Evolutionary conservation across 306 rosid species (phyloP).

Genomic region (Ormosia semicastrata): DNA sequence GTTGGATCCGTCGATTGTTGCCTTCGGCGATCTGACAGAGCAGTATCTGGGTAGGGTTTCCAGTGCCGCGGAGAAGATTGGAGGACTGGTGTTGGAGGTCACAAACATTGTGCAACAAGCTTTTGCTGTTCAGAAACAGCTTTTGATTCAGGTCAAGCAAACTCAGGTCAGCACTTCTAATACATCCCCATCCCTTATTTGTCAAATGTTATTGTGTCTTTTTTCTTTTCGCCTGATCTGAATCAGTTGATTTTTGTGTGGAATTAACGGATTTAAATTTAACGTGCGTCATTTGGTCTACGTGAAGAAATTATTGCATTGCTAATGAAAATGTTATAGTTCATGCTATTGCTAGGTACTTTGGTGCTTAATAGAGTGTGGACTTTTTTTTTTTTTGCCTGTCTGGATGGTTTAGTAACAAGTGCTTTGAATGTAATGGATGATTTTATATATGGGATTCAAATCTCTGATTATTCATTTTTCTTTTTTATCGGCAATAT

Average conservation of each 20-base stretch:
- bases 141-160: conserved; percentile 63
- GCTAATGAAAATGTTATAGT: not conserved
- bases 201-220: not conserved
- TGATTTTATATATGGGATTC: not conserved
- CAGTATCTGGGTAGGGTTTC: conserved; percentile 54
- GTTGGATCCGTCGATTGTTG: conserved; percentile 66
- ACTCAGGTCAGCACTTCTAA: conserved; percentile 51
- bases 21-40: conserved; percentile 56
- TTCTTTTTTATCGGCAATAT: not conserved
- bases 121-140: conserved; percentile 64
- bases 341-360: not conserved
- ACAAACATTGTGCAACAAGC: conserved; percentile 60
- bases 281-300: not conserved
- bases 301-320: not conserved
- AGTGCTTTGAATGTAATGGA: not conserved
- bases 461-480: not conserved
- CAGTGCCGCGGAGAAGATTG: conserved; percentile 75
- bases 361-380: not conserved
- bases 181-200: not conserved
- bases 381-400: not conserved
- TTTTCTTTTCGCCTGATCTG: not conserved
- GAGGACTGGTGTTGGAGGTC: conserved; percentile 66
- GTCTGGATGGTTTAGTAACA: not conserved
- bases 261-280: conserved; percentile 6
- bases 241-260: not conserved